Percentiles rank a stretch among this genome's conserved stretches.
Conservation (phyloP, 371 early-diverging fungal species). For the Apophysomyces ossiformis region DNA sequence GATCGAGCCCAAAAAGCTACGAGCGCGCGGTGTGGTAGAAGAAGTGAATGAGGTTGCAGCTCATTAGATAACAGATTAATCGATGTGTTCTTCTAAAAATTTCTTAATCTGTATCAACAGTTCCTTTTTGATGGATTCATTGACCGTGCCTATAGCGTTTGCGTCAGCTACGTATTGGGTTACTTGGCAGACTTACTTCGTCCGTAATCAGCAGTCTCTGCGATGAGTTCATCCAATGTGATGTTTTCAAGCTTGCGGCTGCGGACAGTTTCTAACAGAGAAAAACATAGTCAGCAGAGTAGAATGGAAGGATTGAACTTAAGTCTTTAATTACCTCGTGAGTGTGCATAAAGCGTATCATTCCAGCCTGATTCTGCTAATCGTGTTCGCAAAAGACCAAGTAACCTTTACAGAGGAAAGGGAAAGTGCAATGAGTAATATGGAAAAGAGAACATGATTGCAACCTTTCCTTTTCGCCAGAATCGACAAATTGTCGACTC, state of each 20-base stretch:
- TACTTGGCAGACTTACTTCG: slow-evolving; percentile 13
- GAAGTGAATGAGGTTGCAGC: slow-evolving; percentile 41
- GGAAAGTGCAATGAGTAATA: background rate
- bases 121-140: slow-evolving; percentile 28
- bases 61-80: slow-evolving; percentile 11
- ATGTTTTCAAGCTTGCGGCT: slow-evolving; percentile 16
- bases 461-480: slow-evolving; percentile 27
- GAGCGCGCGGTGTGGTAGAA: slow-evolving; percentile 41
- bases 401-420: slow-evolving; percentile 11
- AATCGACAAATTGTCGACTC: slow-evolving; percentile 25
- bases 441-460: background rate
- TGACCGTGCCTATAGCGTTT: slow-evolving; percentile 17
- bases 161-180: background rate
- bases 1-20: slow-evolving; percentile 37
- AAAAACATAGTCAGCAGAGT: background rate
- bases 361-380: slow-evolving; percentile 27
- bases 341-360: slow-evolving; percentile 22
- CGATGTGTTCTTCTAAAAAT: slow-evolving; percentile 15
- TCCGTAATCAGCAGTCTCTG: slow-evolving; percentile 23
- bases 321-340: slow-evolving; percentile 15
- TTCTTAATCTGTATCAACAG: slow-evolving; percentile 25
- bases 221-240: slow-evolving; percentile 23
- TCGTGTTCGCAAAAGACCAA: slow-evolving; percentile 19
- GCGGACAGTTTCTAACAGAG: slow-evolving; percentile 19
- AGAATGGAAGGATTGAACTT: background rate